Percentiles rank a stretch among this genome's conserved stretches.
These are phyloP conservation scores for Alternaria infectoria DNA, from an alignment of 2,329 filamentous ascomycete species.

Conservation along the genomic window DNA sequence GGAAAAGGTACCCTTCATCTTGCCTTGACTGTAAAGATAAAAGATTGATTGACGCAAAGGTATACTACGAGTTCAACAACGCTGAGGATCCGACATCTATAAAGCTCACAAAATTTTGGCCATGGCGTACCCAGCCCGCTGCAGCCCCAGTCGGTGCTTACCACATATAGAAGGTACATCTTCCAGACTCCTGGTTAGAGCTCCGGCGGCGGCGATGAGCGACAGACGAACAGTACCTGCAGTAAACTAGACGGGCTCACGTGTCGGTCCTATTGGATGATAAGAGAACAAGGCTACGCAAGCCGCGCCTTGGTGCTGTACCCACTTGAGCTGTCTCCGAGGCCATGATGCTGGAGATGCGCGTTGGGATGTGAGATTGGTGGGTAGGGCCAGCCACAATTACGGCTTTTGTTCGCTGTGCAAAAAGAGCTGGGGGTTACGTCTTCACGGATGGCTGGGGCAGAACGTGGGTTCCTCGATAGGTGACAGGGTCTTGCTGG, in stretches of 20 bases:
- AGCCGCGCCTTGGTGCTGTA: conserved; percentile 23
- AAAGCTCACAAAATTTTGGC: conserved; percentile 15
- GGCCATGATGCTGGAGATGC: conserved; percentile 9
- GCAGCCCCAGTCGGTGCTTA: conserved; percentile 28
- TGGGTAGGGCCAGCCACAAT: background rate
- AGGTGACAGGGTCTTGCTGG: conserved; percentile 2
- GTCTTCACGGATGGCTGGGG: background rate
- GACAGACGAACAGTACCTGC: conserved; percentile 35
- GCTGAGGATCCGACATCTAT: background rate
- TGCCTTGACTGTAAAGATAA: conserved; percentile 2
- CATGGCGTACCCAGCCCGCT: background rate
- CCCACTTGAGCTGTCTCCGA: conserved; percentile 18
- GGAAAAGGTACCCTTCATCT: conserved; percentile 28
- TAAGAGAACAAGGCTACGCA: conserved; percentile 29
- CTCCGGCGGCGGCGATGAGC: conserved; percentile 25
- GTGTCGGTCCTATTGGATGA: conserved; percentile 41
- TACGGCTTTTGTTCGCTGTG: background rate
- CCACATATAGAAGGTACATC: conserved; percentile 41
- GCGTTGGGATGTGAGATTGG: background rate
- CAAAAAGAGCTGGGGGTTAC: background rate
- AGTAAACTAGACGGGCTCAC: conserved; percentile 32
- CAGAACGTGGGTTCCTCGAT: conserved; percentile 18
- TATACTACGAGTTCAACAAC: background rate
- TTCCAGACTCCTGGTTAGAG: conserved; percentile 10
- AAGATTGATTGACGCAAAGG: background rate